Evolutionary conservation across 345 rosid species (phyloP).

Genomic region (Eucalyptus marginata): DNA sequence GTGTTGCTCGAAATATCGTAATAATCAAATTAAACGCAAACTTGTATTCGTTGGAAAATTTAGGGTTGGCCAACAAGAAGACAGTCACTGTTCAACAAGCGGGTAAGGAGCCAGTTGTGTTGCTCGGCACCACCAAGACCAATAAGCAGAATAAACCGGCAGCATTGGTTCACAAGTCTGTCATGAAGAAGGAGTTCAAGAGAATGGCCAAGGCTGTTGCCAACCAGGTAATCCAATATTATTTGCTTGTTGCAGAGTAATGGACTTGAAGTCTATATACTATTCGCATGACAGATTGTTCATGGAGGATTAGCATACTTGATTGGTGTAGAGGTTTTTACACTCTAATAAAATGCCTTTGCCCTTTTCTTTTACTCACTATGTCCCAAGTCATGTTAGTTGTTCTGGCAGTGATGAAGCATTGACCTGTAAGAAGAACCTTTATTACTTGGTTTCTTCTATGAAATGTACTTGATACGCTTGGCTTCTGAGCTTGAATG

Average conservation of each 20-base stretch:
- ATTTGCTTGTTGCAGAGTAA: neutral
- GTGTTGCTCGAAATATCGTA: neutral
- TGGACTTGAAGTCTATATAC: neutral
- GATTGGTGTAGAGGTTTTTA: neutral
- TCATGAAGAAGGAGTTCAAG: constrained; percentile 47
- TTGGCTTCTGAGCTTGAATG: constrained; percentile 35
- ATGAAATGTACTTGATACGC: constrained; percentile 41
- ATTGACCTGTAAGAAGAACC: constrained; percentile 34
- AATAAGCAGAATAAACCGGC: constrained; percentile 54
- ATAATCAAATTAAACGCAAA: neutral
- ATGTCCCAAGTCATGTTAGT: neutral
- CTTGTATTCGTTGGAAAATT: neutral
- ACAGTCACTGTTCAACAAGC: constrained; percentile 68
- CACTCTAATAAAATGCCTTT: neutral
- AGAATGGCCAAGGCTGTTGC: constrained; percentile 49
- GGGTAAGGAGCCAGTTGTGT: constrained; percentile 43
- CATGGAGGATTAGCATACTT: neutral
- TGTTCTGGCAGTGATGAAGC: constrained; percentile 32
- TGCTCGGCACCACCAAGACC: constrained; percentile 70
- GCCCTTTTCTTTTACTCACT: neutral
- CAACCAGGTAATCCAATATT: constrained; percentile 32
- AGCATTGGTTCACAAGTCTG: constrained; percentile 36
- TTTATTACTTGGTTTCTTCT: constrained; percentile 12
- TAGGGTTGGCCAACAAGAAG: constrained; percentile 77
- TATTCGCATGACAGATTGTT: neutral